Percentiles rank a stretch among this genome's conserved stretches.
These are phyloP conservation scores for Cystobasidium pallidum DNA, from an alignment of 1,284 basidiomycete genomes.

Conservation along the genomic window DNA sequence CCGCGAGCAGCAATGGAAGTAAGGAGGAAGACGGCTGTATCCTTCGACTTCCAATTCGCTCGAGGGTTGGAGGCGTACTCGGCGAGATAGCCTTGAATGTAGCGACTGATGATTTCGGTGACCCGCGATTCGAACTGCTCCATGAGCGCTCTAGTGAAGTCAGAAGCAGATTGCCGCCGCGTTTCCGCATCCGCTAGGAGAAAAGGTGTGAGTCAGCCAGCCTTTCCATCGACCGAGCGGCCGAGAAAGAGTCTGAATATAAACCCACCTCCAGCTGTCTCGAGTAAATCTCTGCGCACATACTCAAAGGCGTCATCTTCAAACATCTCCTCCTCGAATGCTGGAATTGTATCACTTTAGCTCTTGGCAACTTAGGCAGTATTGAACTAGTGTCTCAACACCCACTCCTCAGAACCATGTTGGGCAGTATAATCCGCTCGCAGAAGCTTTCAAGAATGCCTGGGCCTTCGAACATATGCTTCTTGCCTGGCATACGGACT, in stretches of 20 bases:
- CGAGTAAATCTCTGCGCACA: slow-evolving; percentile 77
- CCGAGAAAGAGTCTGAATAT: not conserved
- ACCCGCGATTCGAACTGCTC: slow-evolving; percentile 76
- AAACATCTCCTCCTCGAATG: slow-evolving; percentile 92
- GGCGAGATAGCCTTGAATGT: slow-evolving; percentile 71
- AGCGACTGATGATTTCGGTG: slow-evolving; percentile 79
- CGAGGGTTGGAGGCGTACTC: slow-evolving; percentile 65
- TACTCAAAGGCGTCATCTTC: slow-evolving; percentile 97
- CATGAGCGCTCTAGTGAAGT: slow-evolving; percentile 87
- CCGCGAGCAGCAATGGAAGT: slow-evolving; percentile 87
- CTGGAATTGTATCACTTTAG: too few species aligned
- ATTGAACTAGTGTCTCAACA: too few species aligned
- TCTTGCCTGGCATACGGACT: slow-evolving; percentile 66
- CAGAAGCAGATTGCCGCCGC: slow-evolving; percentile 85
- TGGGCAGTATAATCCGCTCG: slow-evolving; percentile 89
- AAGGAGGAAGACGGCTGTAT: slow-evolving; percentile 91
- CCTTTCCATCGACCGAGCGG: too few species aligned
- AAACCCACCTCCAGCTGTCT: slow-evolving; percentile 26
- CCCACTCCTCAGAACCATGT: slow-evolving; percentile 75
- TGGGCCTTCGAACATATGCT: slow-evolving; percentile 64
- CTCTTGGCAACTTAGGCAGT: too few species aligned
- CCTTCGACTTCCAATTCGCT: slow-evolving; percentile 88
- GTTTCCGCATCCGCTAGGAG: slow-evolving; percentile 65
- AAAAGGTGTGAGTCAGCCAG: too few species aligned
- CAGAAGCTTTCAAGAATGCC: slow-evolving; percentile 82